Conservation (phyloP, 495 filamentous ascomycete genomes). For the Rhypophila decipiens region DNA sequence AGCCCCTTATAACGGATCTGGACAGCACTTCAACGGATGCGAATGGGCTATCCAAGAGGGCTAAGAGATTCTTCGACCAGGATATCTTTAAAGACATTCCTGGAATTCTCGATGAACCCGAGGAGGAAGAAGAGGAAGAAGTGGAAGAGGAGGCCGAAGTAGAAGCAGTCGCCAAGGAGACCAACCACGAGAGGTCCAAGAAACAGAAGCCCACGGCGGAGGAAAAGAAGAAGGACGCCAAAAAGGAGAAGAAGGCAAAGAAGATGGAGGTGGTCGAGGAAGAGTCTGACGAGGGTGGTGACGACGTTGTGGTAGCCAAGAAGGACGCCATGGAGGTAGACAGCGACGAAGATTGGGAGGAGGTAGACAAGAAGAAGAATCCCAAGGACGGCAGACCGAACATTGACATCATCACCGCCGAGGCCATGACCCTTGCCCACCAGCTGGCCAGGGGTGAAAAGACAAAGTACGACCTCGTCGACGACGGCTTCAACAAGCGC, state of each 20-base stretch:
- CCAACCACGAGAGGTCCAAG: slow-evolving; percentile 11
- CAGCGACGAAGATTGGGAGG: slow-evolving; percentile 66
- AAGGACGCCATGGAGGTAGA: slow-evolving; percentile 22
- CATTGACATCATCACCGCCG: slow-evolving; percentile 97
- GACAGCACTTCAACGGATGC: slow-evolving; percentile 37
- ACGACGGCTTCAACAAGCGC: slow-evolving; percentile 90
- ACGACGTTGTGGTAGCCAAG: background rate
- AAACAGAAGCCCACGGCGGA: slow-evolving; percentile 8
- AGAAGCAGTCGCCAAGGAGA: slow-evolving; percentile 5
- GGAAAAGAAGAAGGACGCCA: slow-evolving; percentile 3
- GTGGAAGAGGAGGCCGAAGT: slow-evolving; percentile 46
- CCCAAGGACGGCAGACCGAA: slow-evolving; percentile 59
- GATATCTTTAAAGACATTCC: slow-evolving; percentile 85
- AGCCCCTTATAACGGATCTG: slow-evolving; percentile 47
- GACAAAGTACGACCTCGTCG: slow-evolving; percentile 66
- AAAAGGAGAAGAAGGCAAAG: slow-evolving; percentile 12
- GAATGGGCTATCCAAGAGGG: slow-evolving; percentile 68
- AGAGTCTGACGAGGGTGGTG: background rate
- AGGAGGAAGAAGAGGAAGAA: slow-evolving; percentile 45
- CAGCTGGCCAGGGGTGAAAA: slow-evolving; percentile 81
- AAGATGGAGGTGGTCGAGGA: background rate
- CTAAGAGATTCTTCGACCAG: slow-evolving; percentile 85
- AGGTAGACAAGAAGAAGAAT: slow-evolving; percentile 53
- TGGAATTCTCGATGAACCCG: slow-evolving; percentile 43
- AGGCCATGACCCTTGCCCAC: slow-evolving; percentile 98